Conservation (phyloP, 2,329 filamentous ascomycete species). For the Aureobasidium zeae region DNA sequence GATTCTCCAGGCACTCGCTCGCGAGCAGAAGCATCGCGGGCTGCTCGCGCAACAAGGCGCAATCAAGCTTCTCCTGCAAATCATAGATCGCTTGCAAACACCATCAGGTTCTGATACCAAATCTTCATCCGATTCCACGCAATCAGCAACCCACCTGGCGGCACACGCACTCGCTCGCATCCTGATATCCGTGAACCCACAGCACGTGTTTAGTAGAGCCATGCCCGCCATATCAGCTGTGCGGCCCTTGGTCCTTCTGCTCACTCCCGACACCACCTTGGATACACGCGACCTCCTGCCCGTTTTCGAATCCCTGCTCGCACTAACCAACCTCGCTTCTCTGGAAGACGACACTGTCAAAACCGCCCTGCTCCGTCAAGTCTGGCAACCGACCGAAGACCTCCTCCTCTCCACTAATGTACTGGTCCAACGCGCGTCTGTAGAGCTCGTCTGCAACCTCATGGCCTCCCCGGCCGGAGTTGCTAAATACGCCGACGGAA, state of each 20-base stretch:
- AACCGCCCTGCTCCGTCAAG: slow-evolving; percentile 59
- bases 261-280: slow-evolving; percentile 52
- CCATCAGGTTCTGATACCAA: slow-evolving; percentile 78
- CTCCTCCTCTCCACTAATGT: slow-evolving; percentile 67
- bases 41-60: slow-evolving; percentile 88
- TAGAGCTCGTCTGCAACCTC: slow-evolving; percentile 87
- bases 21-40: slow-evolving; percentile 63
- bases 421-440: slow-evolving; percentile 70
- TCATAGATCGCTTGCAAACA: slow-evolving; percentile 47
- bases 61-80: slow-evolving; percentile 69
- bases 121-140: slow-evolving; percentile 46
- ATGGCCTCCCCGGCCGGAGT: slow-evolving; percentile 60
- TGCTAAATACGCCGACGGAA: slow-evolving; percentile 58
- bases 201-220: slow-evolving; percentile 72
- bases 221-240: slow-evolving; percentile 69
- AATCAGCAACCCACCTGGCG: slow-evolving; percentile 2
- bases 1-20: slow-evolving; percentile 69
- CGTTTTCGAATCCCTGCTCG: slow-evolving; percentile 81
- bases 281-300: slow-evolving; percentile 69
- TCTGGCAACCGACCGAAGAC: slow-evolving; percentile 73
- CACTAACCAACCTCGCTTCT: slow-evolving; percentile 87
- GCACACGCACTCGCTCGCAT: slow-evolving; percentile 50
- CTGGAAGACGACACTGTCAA: slow-evolving; percentile 54
- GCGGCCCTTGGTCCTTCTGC: slow-evolving; percentile 66
- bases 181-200: slow-evolving; percentile 53